Percentiles rank a stretch among this genome's conserved stretches.
Evolutionary conservation across 2,329 filamentous ascomycete species (phyloP).

Genomic region (Pseudogymnoascus sp.): DNA sequence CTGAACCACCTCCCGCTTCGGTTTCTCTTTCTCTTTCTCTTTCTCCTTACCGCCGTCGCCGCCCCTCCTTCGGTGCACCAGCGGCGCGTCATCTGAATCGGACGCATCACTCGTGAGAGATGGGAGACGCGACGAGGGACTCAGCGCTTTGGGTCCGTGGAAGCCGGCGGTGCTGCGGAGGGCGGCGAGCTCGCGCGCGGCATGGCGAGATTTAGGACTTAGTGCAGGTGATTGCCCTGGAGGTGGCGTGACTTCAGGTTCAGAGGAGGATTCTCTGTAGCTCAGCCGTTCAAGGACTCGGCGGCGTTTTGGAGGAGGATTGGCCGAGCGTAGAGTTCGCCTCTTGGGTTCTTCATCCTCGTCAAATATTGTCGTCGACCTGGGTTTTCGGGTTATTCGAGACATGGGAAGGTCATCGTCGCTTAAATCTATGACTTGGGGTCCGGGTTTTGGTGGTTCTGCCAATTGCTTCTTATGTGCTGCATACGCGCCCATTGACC

Average conservation of each 20-base stretch:
- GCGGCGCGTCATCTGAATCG: conserved; percentile 17
- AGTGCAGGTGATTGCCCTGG: conserved; percentile 8
- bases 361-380: not conserved
- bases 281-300: not conserved
- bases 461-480: not conserved
- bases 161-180: conserved; percentile 26
- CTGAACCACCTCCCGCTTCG: conserved; percentile 44
- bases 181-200: conserved; percentile 24
- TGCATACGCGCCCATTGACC: conserved; percentile 9
- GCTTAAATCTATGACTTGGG: not conserved
- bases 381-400: not conserved
- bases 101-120: conserved; percentile 9
- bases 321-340: conserved; percentile 20
- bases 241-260: not conserved
- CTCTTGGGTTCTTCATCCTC: not conserved
- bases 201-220: conserved; percentile 13
- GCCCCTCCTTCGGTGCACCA: conserved; percentile 16
- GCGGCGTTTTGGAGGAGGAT: conserved; percentile 15
- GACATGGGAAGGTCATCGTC: conserved; percentile 2
- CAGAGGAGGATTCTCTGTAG: not conserved
- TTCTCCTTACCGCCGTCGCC: conserved; percentile 20
- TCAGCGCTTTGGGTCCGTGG: conserved; percentile 17
- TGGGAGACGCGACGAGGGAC: not conserved
- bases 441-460: not conserved
- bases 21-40: conserved; percentile 31